phyloP scores from a whole-genome alignment of 2,329 filamentous ascomycete species.

The Colletotrichum australisinense region DNA sequence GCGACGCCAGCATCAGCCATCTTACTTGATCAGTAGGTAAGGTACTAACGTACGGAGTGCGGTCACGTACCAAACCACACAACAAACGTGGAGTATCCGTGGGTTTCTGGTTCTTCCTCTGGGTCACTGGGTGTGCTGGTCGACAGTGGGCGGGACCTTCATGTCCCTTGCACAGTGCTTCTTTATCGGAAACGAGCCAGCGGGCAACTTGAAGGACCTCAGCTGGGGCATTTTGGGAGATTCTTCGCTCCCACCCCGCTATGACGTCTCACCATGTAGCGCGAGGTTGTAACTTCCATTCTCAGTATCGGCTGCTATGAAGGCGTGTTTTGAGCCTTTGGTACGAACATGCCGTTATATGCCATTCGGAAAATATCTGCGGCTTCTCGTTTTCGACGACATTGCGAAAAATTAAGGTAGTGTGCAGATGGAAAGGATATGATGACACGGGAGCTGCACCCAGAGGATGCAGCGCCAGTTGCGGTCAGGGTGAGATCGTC shows the following conservation, averaged over 20 bases:
- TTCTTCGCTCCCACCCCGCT: slow-evolving; percentile 2
- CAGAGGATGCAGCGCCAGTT: not conserved
- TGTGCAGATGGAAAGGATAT: not conserved
- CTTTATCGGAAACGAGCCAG: slow-evolving; percentile 22
- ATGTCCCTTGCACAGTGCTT: slow-evolving; percentile 22
- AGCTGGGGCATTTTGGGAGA: slow-evolving; percentile 3
- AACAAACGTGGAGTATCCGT: not conserved
- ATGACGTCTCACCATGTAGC: slow-evolving; percentile 22
- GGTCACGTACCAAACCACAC: not conserved
- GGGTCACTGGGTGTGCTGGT: not conserved
- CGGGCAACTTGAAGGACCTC: not conserved
- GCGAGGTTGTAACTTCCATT: not conserved
- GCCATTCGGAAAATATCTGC: not conserved
- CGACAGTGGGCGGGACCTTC: not conserved
- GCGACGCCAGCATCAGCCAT: not conserved
- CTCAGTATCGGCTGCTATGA: not conserved
- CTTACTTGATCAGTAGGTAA: not conserved
- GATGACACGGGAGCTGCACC: not conserved
- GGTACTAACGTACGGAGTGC: not conserved
- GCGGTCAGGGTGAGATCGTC: not conserved
- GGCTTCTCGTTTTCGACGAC: not conserved
- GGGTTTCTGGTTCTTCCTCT: too few species aligned
- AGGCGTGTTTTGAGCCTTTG: not conserved
- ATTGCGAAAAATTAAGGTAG: not conserved
- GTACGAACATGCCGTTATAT: not conserved